A percentile compares a stretch with the other conserved stretches of the same genome.
phyloP scores from a whole-genome alignment of 192 early-diverging fungal genomes.

The Obelidium mucronatum region DNA sequence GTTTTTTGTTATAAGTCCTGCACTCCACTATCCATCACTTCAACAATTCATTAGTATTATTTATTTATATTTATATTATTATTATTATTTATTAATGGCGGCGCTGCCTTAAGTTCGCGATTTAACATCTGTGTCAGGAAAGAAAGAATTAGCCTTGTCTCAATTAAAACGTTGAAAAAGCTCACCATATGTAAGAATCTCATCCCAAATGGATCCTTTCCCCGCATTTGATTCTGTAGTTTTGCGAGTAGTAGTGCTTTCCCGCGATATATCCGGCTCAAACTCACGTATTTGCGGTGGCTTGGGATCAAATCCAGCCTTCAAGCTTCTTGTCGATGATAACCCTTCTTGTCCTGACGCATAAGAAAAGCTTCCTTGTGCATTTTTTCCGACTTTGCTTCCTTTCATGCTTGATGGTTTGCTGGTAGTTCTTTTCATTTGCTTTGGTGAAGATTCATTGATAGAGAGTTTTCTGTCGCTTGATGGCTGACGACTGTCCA shows the following conservation, averaged over 20 bases:
- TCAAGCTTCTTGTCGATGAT: conserved; percentile 9
- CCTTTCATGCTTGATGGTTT: conserved; percentile 24
- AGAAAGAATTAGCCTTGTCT: no score
- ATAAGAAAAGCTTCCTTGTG: background rate
- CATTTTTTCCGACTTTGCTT: background rate
- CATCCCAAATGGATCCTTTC: conserved; percentile 24
- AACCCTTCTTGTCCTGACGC: background rate
- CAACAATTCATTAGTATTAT: background rate
- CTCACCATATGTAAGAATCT: conserved; percentile 30
- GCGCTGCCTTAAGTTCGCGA: no score
- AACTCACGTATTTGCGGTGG: conserved; percentile 13
- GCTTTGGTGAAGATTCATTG: background rate
- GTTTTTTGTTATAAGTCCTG: background rate
- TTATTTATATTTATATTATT: background rate
- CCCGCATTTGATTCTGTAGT: background rate
- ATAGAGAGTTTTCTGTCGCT: background rate
- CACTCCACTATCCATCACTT: background rate
- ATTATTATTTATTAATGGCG: conserved; percentile 1
- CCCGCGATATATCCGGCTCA: background rate
- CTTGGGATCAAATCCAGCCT: conserved; percentile 2
- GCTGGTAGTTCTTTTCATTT: background rate
- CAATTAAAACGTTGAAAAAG: no score
- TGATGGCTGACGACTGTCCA: no score
- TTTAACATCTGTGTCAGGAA: background rate
- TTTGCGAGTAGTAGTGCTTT: background rate